Evolutionary conservation across 345 rosid genomes (phyloP).

Genomic region (Eucalyptus lansdowneana): DNA sequence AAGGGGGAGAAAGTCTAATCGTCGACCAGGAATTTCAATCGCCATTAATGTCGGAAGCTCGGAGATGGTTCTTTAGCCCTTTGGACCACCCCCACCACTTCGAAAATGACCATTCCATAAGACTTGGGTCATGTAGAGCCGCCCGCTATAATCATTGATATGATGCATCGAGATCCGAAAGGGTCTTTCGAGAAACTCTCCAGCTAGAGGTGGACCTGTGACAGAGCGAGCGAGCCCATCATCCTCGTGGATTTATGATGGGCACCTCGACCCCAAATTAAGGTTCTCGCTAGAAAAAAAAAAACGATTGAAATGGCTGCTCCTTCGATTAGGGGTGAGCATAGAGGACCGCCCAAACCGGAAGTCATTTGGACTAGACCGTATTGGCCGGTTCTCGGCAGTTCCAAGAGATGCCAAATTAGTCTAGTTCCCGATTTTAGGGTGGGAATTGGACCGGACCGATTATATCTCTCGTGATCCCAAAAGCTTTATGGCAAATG

Average conservation of each 20-base stretch:
- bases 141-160: not conserved
- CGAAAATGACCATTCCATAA: not conserved
- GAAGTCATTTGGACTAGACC: accelerated
- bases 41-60: not conserved
- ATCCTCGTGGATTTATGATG: not conserved
- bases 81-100: not conserved
- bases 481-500: conserved; percentile 71
- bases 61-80: not conserved
- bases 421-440: no score
- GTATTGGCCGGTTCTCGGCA: accelerated
- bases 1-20: not conserved
- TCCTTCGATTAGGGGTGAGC: not conserved
- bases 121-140: not conserved
- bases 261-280: not conserved
- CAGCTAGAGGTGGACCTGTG: not conserved
- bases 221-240: not conserved
- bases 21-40: not conserved
- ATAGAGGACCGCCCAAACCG: not conserved
- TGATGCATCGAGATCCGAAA: not conserved
- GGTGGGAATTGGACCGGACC: not conserved
- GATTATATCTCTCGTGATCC: conserved; percentile 75
- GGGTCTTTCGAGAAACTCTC: not conserved
- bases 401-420: accelerated
- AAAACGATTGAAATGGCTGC: not conserved
- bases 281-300: not conserved